These are phyloP conservation scores for Saturnispora hagleri DNA, from an alignment of 805 yeast genomes.

Conservation along the genomic window DNA sequence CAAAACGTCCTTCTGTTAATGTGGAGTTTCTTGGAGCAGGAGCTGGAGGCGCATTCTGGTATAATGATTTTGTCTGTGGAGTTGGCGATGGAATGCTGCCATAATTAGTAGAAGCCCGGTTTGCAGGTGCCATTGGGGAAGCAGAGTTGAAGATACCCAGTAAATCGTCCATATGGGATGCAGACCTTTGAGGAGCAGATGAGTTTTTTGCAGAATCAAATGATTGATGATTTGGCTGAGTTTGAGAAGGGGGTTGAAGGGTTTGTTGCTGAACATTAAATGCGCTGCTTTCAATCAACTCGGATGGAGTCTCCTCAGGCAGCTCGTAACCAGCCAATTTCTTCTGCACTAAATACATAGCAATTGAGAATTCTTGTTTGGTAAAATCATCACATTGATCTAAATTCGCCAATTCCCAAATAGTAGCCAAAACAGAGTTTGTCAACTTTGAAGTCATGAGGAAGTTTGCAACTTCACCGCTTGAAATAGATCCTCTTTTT, in stretches of 20 bases:
- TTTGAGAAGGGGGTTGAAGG: constrained; percentile 7
- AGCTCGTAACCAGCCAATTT: constrained; percentile 65
- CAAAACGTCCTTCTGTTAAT: constrained; percentile 38
- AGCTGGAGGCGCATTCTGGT: constrained; percentile 12
- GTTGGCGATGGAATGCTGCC: constrained; percentile 3
- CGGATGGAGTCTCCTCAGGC: constrained; percentile 70
- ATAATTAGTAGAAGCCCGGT: constrained; percentile 4
- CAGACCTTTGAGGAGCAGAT: constrained; percentile 17
- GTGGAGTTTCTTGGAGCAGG: constrained; percentile 18
- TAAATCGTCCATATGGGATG: constrained; percentile 54
- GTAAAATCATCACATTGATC: constrained; percentile 78
- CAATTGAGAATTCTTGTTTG: constrained; percentile 79
- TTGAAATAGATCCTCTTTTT: constrained; percentile 52
- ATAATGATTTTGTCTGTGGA: constrained; percentile 7
- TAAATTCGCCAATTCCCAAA: constrained; percentile 93
- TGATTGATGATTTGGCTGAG: constrained; percentile 10
- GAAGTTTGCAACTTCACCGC: constrained; percentile 80
- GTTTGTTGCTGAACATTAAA: constrained; percentile 21
- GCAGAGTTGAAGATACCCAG: constrained; percentile 44
- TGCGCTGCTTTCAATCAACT: constrained; percentile 31
- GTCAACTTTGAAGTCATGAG: constrained; percentile 79
- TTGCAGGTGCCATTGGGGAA: constrained; percentile 28
- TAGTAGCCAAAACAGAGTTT: constrained; percentile 75
- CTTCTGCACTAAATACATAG: constrained; percentile 86
- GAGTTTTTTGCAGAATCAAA: constrained; percentile 12